Base-by-base conservation (phyloP, 352 stramenopile genomes). In the Elongisporangium undulatum region DNA sequence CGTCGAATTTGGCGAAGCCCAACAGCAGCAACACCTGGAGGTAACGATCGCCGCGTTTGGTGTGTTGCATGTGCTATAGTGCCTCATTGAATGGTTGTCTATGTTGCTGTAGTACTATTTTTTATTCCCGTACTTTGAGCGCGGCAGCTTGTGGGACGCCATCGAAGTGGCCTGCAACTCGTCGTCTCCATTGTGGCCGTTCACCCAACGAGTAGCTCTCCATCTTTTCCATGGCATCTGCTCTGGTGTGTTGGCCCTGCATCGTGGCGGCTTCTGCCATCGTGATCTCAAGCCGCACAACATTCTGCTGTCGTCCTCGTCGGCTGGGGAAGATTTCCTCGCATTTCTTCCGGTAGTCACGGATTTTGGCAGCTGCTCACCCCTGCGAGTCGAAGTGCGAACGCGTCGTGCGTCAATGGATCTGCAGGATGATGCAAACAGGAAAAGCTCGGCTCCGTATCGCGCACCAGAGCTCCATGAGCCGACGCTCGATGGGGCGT, bases 271-370 rank as follows among this genome's bases (percentile, higher is more conserved):
- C 2, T 95, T 92, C 58, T 93, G 83, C 52, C 88, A 96, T 57
- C 76, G 86, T 17, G 86, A 95, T 58, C 75, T 96, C 26, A 95
- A 93, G 67, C 85, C 85, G 13, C 86, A 95, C 59, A 95, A 95
- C 45, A 68, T 96, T 1, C 58, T 96, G 56, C 62, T 96, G 13
- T 86, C 77, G 23, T 89, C 79, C 23, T 82, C 75, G 21, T 79
- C 78, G 0, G 72, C 64, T 58, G 79, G 74, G 50, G 79, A 87
- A 52, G 79, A 90, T 53, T 83, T 82, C 6, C 64, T 92, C n/a
- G 70, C 82, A 13, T 90, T 83, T 34, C 87, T 90, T 50, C 85
- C 88, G 2, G 75, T 96, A 16, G 70, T 96, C 41, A 95, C 85
- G 51, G 85, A 94, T 70, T 94, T 96, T 68, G 86, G 87, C 29